These are phyloP conservation scores for Lophiostoma macrostomum DNA, from an alignment of 495 filamentous ascomycete genomes.

Conservation along the genomic window DNA sequence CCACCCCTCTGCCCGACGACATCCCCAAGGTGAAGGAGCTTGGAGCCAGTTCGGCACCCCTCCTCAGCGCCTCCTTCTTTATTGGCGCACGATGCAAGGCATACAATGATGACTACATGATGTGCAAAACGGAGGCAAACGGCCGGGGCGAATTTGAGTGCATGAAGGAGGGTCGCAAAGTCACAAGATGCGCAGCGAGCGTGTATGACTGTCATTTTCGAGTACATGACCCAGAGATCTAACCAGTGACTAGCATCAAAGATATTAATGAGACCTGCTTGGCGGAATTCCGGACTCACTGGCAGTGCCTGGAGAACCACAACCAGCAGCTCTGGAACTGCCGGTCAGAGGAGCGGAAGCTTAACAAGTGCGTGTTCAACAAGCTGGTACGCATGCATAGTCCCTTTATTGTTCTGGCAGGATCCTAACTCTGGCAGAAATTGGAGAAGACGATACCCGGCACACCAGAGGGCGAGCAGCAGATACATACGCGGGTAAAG, in stretches of 20 bases:
- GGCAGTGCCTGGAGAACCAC: conserved; percentile 93
- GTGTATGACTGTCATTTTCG: conserved; percentile 62
- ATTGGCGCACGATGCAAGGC: conserved; percentile 91
- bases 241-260: conserved; percentile 51
- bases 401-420: not conserved
- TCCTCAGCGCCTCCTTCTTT: conserved; percentile 91
- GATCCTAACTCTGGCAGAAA: conserved; percentile 52
- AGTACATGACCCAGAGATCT: not conserved
- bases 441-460: conserved; percentile 89
- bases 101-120: conserved; percentile 99
- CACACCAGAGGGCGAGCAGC: conserved; percentile 68
- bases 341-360: conserved; percentile 67
- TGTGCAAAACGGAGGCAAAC: conserved; percentile 89
- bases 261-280: conserved; percentile 96
- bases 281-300: conserved; percentile 84
- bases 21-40: conserved; percentile 91
- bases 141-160: conserved; percentile 91
- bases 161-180: conserved; percentile 90
- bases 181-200: conserved; percentile 91
- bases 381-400: conserved; percentile 68
- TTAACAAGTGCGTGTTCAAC: conserved; percentile 92
- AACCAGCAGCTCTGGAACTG: conserved; percentile 97
- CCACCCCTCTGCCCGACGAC: conserved; percentile 85
- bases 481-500: conserved; percentile 76
- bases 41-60: conserved; percentile 83